Base-by-base conservation (phyloP, 306 rosid species). In the Carpinus fangiana region DNA sequence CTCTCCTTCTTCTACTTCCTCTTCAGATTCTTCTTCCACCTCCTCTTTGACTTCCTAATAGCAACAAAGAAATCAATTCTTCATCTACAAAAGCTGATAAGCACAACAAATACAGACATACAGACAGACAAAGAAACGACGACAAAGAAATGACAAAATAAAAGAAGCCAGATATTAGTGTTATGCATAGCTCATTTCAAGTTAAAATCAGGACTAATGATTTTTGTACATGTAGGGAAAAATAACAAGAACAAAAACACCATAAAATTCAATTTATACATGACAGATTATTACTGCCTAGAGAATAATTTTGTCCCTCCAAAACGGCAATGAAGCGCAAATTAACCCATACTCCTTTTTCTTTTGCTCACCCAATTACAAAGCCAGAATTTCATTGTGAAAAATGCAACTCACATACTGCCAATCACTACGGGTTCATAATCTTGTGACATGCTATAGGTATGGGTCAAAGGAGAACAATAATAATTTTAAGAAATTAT, bases 1-100 rank as follows among this genome's bases (percentile, higher is more conserved):
- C 7, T 78, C 90, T 76, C 79, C 90, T 34, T 71, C 90, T 41
- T 79, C 75, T 38, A 84, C 86, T 71, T 54, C 88, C 77, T 82
- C 85, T 23, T 73, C 76, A n/a, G 60, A 17, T 68, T 78, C 70
- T 60, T 78, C 57, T 38, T 70, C 52, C 8, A 61, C 82, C 20
- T 48, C 77, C 64, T 11, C 77, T 61, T 47, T 56, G 61, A 67
- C 88, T 83, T 53, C 87, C 94, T 90, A 65, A 59, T 48, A 82
- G 14, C 55, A 31, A 66, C n/a, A 56, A 70, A 67, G 52, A 52
- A 17, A 59, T 17, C 69, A 65, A 59, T 69, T 61, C 59, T 46
- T 68, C 64, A 50, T 53, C 23, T 26, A 43, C 31, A 64, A 31
- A 31, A 2, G 34, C 34, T 31, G 34, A 31, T 68, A 38, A 45